These are phyloP conservation scores for Ceratobasidium sp. DNA, from an alignment of 1,284 basidiomycete species.

Conservation along the genomic window DNA sequence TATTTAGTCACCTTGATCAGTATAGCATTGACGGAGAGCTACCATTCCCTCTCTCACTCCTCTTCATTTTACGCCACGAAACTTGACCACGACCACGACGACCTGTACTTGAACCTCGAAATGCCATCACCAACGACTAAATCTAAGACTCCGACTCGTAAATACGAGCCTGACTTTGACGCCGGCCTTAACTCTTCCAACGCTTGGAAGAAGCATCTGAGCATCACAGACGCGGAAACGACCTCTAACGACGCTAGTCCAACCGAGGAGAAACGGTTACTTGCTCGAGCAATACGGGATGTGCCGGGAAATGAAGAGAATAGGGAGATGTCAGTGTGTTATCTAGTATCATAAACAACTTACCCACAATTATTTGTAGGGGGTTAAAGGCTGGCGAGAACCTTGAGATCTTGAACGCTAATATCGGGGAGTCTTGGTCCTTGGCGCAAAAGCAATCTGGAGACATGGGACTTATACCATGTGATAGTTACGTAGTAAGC, in stretches of 20 bases:
- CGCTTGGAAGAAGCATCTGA: conserved; percentile 77
- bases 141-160: conserved; percentile 9
- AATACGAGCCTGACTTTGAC: conserved; percentile 69
- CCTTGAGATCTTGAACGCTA: conserved; percentile 73
- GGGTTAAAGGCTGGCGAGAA: conserved; percentile 73
- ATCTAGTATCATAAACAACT: conserved; percentile 1
- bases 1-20: conserved; percentile 12
- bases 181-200: conserved; percentile 79
- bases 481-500: conserved; percentile 78
- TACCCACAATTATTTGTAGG: conserved; percentile 25
- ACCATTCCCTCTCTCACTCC: background rate
- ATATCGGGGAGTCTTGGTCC: conserved; percentile 78
- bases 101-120: background rate
- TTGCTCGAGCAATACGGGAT: conserved; percentile 74
- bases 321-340: conserved; percentile 66
- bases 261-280: conserved; percentile 52
- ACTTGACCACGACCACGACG: background rate
- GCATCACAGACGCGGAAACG: conserved; percentile 54
- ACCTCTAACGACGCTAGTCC: conserved; percentile 55
- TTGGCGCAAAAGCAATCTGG: conserved; percentile 67
- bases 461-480: conserved; percentile 77
- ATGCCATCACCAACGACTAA: background rate
- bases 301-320: conserved; percentile 81
- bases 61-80: background rate
- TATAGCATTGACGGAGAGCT: background rate